These are phyloP conservation scores for Lactarius evosmus DNA, from an alignment of 768 basidiomycete species.

Conservation along the genomic window DNA sequence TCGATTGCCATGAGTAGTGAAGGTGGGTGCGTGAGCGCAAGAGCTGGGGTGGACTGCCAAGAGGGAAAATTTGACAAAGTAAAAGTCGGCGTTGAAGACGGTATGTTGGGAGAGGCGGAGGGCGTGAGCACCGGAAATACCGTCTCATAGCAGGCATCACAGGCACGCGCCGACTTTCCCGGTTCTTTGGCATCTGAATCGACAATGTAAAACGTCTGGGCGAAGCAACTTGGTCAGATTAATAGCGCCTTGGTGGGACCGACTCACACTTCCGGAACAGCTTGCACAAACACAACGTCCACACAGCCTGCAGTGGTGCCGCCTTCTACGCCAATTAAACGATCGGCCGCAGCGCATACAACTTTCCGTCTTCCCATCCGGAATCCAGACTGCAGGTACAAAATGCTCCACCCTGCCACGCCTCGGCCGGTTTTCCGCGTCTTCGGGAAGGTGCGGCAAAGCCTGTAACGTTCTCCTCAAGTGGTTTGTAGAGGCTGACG, in stretches of 20 bases:
- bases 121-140: slow-evolving; percentile 65
- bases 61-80: slow-evolving; percentile 55
- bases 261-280: slow-evolving; percentile 73
- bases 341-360: slow-evolving; percentile 81
- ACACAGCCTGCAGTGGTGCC: slow-evolving; percentile 86
- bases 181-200: slow-evolving; percentile 46
- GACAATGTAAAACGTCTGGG: slow-evolving; percentile 79
- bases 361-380: slow-evolving; percentile 73
- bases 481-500: slow-evolving; percentile 72
- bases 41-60: slow-evolving; percentile 49
- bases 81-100: slow-evolving; percentile 40
- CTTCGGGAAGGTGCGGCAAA: slow-evolving; percentile 60
- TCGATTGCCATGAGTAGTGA: slow-evolving; percentile 44
- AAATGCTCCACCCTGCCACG: slow-evolving; percentile 70
- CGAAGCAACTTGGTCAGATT: slow-evolving; percentile 9
- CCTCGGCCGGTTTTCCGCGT: slow-evolving; percentile 38
- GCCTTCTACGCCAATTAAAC: slow-evolving; percentile 75
- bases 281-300: slow-evolving; percentile 81
- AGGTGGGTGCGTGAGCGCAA: slow-evolving; percentile 28
- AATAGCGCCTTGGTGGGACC: not conserved
- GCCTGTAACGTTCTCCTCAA: slow-evolving; percentile 72
- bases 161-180: slow-evolving; percentile 71
- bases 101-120: slow-evolving; percentile 24
- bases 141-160: slow-evolving; percentile 81
- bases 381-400: slow-evolving; percentile 90